Percentiles rank a stretch among this genome's conserved stretches.
Conservation (phyloP, 2,329 filamentous ascomycete species). For the Lachnellula willkommii region DNA sequence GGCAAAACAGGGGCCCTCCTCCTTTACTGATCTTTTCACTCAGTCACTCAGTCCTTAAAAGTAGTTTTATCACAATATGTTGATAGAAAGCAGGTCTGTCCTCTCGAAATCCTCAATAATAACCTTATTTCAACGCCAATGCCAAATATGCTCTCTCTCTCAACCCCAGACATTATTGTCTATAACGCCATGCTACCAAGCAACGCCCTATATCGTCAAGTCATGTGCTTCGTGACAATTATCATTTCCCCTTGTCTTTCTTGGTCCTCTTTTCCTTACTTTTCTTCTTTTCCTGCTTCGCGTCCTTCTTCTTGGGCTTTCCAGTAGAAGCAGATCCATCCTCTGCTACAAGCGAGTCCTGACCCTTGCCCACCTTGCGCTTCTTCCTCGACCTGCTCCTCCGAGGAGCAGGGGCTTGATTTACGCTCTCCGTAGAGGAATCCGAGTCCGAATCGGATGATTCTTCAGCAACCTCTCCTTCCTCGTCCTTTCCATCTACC, state of each 20-base stretch:
- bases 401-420: constrained; percentile 2
- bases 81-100: too few species aligned
- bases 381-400: constrained; percentile 23
- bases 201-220: background rate
- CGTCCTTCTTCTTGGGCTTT: constrained; percentile 6
- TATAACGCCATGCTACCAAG: background rate
- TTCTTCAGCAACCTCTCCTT: background rate
- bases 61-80: too few species aligned
- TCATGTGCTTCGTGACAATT: background rate
- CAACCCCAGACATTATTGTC: too few species aligned
- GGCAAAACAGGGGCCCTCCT: constrained; percentile 1
- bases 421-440: constrained; percentile 5
- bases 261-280: constrained; percentile 4
- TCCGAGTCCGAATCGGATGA: constrained; percentile 16
- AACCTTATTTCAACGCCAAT: too few species aligned
- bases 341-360: constrained; percentile 8
- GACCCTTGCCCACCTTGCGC: constrained; percentile 27
- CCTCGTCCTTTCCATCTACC: constrained; percentile 5
- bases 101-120: too few species aligned
- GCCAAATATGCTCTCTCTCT: too few species aligned
- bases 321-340: constrained; percentile 11
- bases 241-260: background rate
- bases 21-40: background rate
- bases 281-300: constrained; percentile 3
- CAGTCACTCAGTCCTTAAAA: too few species aligned